A percentile compares a stretch with the other conserved stretches of the same genome.
phyloP scores from a whole-genome alignment of 345 rosid species.

The Eutrema yunnanense region DNA sequence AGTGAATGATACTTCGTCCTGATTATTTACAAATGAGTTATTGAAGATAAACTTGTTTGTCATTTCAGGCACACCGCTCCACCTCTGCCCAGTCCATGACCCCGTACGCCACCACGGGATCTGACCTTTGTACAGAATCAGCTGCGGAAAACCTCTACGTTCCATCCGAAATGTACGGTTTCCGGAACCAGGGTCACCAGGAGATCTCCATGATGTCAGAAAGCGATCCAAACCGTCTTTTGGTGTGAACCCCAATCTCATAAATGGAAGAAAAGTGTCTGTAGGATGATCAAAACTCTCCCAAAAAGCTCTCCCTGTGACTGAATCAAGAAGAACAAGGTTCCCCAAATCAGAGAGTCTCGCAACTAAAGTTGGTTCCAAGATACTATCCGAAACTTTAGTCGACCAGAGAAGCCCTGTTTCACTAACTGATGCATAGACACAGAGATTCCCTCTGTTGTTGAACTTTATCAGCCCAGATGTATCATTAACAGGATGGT shows the following conservation, averaged over 20 bases:
- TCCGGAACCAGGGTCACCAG: slow-evolving; percentile 45
- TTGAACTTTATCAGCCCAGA: slow-evolving; percentile 20
- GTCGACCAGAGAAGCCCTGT: slow-evolving; percentile 20
- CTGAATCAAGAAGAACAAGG: slow-evolving; percentile 38
- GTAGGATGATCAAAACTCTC: slow-evolving; percentile 74
- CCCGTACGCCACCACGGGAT: slow-evolving; percentile 43
- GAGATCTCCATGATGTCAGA: slow-evolving; percentile 50
- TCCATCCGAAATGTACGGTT: slow-evolving; percentile 32
- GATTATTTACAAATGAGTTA: slow-evolving; percentile 19
- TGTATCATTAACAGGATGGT: slow-evolving; percentile 1
- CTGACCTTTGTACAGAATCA: slow-evolving; percentile 32
- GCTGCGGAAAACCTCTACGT: slow-evolving; percentile 41
- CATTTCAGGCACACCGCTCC: slow-evolving; percentile 69
- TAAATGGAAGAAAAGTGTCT: slow-evolving; percentile 46
- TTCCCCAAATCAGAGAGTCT: slow-evolving; percentile 60
- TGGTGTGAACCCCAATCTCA: slow-evolving; percentile 52
- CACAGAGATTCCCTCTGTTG: slow-evolving; percentile 15
- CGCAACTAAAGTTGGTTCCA: slow-evolving; percentile 24
- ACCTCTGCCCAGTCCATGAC: slow-evolving; percentile 52
- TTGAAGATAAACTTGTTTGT: slow-evolving; percentile 26
- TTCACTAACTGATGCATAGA: slow-evolving; percentile 5
- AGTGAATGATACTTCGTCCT: slow-evolving; percentile 28
- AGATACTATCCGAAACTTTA: background rate
- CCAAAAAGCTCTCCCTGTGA: slow-evolving; percentile 35
- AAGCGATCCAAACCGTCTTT: slow-evolving; percentile 30